phyloP scores from a whole-genome alignment of 2,329 filamentous ascomycete genomes.

The Aspergillus tubingensis region DNA sequence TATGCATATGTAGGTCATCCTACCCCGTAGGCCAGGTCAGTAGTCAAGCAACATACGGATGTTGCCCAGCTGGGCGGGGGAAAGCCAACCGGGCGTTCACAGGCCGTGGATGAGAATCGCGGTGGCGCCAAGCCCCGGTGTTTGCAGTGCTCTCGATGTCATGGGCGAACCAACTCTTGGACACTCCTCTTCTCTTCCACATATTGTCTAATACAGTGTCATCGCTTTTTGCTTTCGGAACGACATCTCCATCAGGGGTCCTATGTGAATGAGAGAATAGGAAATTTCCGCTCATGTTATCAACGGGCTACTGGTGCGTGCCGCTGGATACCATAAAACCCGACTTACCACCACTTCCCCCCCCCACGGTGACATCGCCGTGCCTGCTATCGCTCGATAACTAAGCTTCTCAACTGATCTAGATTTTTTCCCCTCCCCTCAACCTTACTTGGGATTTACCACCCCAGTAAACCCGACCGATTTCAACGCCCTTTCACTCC shows the following conservation, averaged over 20 bases:
- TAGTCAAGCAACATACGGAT: background rate
- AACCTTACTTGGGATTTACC: background rate
- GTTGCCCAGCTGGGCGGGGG: background rate
- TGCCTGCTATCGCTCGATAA: slow-evolving; percentile 12
- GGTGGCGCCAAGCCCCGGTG: slow-evolving; percentile 15
- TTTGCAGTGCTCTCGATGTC: slow-evolving; percentile 10
- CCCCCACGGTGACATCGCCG: slow-evolving; percentile 24
- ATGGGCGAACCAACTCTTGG: slow-evolving; percentile 1
- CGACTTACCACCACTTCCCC: background rate
- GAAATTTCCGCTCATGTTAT: background rate
- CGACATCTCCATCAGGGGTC: background rate
- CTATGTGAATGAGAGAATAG: background rate
- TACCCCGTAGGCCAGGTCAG: background rate
- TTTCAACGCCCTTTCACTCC: background rate
- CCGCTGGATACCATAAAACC: background rate
- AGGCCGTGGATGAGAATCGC: slow-evolving; percentile 6
- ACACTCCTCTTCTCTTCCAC: background rate
- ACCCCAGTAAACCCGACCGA: background rate
- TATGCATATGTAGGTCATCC: background rate
- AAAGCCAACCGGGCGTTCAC: background rate
- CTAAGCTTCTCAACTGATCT: slow-evolving; percentile 15
- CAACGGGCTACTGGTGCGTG: background rate
- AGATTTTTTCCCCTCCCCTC: slow-evolving; percentile 6
- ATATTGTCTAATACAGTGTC: background rate
- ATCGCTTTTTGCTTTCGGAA: background rate